These are phyloP conservation scores for Teratosphaeria nubilosa DNA, from an alignment of 2,329 filamentous ascomycete species.

Conservation along the genomic window DNA sequence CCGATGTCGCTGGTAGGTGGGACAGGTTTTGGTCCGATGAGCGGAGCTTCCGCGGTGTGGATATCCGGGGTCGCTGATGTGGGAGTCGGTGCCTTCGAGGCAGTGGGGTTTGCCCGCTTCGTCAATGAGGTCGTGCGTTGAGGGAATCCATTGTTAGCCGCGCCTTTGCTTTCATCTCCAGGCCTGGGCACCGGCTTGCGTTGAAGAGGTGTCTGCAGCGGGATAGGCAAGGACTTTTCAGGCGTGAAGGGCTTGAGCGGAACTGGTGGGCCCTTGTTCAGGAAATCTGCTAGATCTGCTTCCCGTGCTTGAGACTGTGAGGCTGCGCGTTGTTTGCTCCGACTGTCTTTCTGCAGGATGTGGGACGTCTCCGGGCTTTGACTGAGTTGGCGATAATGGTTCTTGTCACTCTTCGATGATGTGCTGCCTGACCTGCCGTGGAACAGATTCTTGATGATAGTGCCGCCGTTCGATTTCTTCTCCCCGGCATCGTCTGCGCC, in stretches of 20 bases:
- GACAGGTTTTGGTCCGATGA: background rate
- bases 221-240: background rate
- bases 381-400: background rate
- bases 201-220: background rate
- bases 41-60: background rate
- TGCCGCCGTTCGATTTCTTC: background rate
- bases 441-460: background rate
- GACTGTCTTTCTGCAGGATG: background rate
- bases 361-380: background rate
- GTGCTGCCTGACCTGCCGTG: background rate
- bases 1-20: background rate
- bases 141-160: background rate
- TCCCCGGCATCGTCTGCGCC: background rate
- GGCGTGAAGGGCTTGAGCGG: background rate
- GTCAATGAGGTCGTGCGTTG: background rate
- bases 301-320: background rate
- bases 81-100: background rate
- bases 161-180: background rate
- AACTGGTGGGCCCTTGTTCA: background rate
- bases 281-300: background rate
- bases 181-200: background rate
- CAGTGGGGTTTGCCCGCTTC: background rate
- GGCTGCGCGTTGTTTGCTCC: background rate
- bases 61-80: background rate
- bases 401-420: background rate